phyloP scores from a whole-genome alignment of 805 yeast species.

The Kodamaea restingae region DNA sequence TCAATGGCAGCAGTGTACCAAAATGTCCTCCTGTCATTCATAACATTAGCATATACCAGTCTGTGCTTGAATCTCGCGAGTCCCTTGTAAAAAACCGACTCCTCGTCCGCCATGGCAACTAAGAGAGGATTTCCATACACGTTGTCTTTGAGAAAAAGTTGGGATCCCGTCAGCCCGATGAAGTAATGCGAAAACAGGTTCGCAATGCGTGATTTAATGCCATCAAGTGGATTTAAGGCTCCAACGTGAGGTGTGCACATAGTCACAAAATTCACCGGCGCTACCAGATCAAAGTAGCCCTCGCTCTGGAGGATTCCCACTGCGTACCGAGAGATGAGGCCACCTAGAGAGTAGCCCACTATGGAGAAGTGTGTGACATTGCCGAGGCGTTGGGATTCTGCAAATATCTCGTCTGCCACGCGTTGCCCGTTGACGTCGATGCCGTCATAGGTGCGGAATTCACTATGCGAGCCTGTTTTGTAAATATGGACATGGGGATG shows the following conservation, averaged over 20 bases:
- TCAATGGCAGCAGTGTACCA: slow-evolving; percentile 82
- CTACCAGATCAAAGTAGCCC: slow-evolving; percentile 48
- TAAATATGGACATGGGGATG: slow-evolving; percentile 35
- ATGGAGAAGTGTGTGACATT: slow-evolving; percentile 65
- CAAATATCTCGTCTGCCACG: slow-evolving; percentile 60
- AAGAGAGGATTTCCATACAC: slow-evolving; percentile 47
- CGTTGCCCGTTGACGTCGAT: slow-evolving; percentile 79
- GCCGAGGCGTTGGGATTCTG: slow-evolving; percentile 16
- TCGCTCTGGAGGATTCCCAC: slow-evolving; percentile 63
- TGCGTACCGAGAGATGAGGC: slow-evolving; percentile 75
- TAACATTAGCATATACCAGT: slow-evolving; percentile 67
- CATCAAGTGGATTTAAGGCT: slow-evolving; percentile 49
- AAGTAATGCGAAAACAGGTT: slow-evolving; percentile 61
- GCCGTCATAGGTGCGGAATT: slow-evolving; percentile 81
- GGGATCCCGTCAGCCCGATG: slow-evolving; percentile 69
- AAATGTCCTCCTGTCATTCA: slow-evolving; percentile 75
- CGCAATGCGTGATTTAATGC: slow-evolving; percentile 43
- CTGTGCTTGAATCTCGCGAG: slow-evolving; percentile 49
- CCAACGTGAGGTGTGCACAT: slow-evolving; percentile 61
- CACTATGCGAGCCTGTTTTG: slow-evolving; percentile 58
- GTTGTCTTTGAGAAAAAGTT: slow-evolving; percentile 57
- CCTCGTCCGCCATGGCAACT: slow-evolving; percentile 59
- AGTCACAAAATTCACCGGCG: slow-evolving; percentile 55
- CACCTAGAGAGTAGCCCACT: slow-evolving; percentile 88
- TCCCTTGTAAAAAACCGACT: slow-evolving; percentile 57